Conservation (phyloP, 495 filamentous ascomycete species). For the Penicillium cosmopolitanum region DNA sequence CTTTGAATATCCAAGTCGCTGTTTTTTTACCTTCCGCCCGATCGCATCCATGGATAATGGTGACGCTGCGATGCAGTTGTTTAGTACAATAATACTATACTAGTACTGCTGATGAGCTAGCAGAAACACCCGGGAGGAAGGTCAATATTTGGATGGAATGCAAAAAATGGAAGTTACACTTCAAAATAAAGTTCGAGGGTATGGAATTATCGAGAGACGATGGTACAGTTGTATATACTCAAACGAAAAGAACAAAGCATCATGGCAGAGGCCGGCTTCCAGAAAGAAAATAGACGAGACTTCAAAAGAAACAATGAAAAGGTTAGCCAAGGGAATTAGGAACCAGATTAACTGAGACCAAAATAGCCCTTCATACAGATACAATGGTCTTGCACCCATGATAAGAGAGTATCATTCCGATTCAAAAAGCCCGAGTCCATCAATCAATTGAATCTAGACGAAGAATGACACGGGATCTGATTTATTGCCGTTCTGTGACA, state of each 20-base stretch:
- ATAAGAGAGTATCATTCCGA: background rate
- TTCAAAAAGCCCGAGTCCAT: background rate
- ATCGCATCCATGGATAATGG: too few relatives aligned
- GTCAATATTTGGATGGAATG: too few relatives aligned
- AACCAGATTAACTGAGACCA: constrained; percentile 2
- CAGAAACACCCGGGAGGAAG: too few relatives aligned
- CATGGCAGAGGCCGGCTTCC: constrained; percentile 25
- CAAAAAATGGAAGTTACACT: background rate
- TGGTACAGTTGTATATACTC: constrained; percentile 44
- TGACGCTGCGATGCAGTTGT: too few relatives aligned
- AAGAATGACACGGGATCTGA: background rate
- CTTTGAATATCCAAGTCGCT: too few relatives aligned
- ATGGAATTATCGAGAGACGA: constrained; percentile 30
- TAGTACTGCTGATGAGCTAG: too few relatives aligned
- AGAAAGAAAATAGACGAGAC: constrained; percentile 12
- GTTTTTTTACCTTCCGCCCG: too few relatives aligned
- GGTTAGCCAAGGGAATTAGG: background rate
- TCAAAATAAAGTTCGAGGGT: constrained; percentile 24
- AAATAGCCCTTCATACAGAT: background rate
- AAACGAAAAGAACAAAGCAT: constrained; percentile 21
- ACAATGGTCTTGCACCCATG: background rate
- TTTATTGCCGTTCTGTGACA: constrained; percentile 67
- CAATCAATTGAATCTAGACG: background rate
- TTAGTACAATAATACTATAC: too few relatives aligned
- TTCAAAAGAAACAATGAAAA: constrained; percentile 12